Conservation (phyloP, 202 grass and related monocot genomes). For the Setaria viridis region DNA sequence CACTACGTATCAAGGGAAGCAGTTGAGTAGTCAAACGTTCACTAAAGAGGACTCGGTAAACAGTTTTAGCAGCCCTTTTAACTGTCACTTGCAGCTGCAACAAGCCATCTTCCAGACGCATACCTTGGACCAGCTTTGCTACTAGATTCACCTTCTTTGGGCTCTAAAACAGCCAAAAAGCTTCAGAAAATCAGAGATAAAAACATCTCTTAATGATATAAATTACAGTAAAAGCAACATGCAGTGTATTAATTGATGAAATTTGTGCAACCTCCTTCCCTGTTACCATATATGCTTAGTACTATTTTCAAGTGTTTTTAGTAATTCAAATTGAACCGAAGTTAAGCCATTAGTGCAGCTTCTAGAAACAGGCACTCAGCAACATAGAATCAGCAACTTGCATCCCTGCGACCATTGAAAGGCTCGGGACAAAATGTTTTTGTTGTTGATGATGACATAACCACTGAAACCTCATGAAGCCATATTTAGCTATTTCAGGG, state of each 20-base stretch:
- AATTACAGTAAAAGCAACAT: not conserved
- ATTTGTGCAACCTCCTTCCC: not conserved
- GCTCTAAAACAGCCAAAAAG: slow-evolving; percentile 59
- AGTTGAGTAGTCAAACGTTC: not conserved
- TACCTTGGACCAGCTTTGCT: slow-evolving; percentile 83
- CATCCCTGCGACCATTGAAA: not conserved
- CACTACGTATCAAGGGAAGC: not conserved
- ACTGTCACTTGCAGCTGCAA: slow-evolving; percentile 90
- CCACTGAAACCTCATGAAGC: not conserved
- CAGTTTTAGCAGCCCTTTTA: slow-evolving; percentile 86
- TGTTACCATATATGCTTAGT: not conserved
- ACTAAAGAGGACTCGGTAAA: slow-evolving; percentile 68
- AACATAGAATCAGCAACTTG: not conserved
- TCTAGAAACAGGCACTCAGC: not conserved
- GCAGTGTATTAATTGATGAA: not conserved
- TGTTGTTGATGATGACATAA: not conserved
- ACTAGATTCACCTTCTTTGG: slow-evolving; percentile 97
- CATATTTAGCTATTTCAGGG: not conserved
- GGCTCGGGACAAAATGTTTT: not conserved
- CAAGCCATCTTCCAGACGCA: slow-evolving; percentile 90
- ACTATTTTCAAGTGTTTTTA: not conserved
- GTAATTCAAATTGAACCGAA: not conserved
- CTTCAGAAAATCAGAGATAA: slow-evolving; percentile 6
- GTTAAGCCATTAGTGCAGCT: not conserved
- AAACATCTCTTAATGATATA: slow-evolving; percentile 14